Evolutionary conservation across 306 rosid species (phyloP).

Genomic region (Rosa rugosa): DNA sequence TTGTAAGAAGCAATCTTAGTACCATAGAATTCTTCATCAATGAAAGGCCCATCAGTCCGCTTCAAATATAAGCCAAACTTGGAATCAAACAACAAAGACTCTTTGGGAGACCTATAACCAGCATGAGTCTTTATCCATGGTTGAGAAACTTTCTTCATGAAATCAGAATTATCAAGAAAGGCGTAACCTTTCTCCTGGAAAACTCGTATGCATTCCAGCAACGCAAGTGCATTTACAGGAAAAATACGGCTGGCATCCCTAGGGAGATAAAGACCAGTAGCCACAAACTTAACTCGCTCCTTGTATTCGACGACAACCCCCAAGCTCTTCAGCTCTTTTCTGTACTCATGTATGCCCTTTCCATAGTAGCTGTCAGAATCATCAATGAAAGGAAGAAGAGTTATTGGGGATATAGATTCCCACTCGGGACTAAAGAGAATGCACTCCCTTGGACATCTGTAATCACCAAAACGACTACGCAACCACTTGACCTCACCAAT

Average conservation of each 20-base stretch:
- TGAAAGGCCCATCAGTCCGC: constrained; percentile 64
- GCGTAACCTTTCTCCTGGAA: constrained; percentile 3
- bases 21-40: constrained; percentile 56
- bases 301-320: constrained; percentile 52
- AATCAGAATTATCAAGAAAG: constrained; percentile 24
- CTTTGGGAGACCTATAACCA: constrained; percentile 51
- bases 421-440: constrained; percentile 62
- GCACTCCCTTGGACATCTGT: constrained; percentile 50
- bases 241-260: constrained; percentile 35
- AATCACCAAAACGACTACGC: constrained; percentile 46
- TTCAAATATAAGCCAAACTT: constrained; percentile 39
- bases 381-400: constrained; percentile 69
- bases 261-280: constrained; percentile 40
- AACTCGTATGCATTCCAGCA: constrained; percentile 50
- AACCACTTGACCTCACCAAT: constrained; percentile 46
- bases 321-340: constrained; percentile 51
- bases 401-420: constrained; percentile 53
- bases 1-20: constrained; percentile 37
- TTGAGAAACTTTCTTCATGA: constrained; percentile 35
- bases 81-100: constrained; percentile 51
- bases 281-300: constrained; percentile 49
- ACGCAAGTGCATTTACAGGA: constrained; percentile 40
- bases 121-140: constrained; percentile 64
- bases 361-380: constrained; percentile 49
- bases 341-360: constrained; percentile 38